Conservation (phyloP, 2,329 filamentous ascomycete genomes). For the Fragosphaeria purpurea region DNA sequence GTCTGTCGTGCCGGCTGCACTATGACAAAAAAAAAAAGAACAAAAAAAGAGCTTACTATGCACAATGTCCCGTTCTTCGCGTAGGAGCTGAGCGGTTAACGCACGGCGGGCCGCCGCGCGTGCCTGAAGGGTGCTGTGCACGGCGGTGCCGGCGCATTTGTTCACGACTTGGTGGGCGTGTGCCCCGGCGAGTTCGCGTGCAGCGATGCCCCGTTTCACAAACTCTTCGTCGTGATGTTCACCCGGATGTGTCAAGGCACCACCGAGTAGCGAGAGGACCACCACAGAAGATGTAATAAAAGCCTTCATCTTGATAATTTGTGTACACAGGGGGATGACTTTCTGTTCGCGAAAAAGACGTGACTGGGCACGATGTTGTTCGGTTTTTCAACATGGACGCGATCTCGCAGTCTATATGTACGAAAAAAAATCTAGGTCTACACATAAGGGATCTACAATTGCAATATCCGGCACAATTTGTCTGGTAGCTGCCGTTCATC, state of each 20-base stretch:
- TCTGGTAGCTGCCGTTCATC: too few species aligned
- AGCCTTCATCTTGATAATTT: too few species aligned
- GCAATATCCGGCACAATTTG: too few species aligned
- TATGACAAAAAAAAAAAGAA: too few species aligned
- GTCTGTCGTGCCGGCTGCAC: too few species aligned
- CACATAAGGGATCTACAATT: too few species aligned
- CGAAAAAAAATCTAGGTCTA: too few species aligned
- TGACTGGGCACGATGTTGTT: too few species aligned
- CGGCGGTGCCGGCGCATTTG: neutral
- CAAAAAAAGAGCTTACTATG: neutral
- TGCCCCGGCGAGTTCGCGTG: neutral
- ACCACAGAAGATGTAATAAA: neutral
- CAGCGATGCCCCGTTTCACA: neutral
- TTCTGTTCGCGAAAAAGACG: too few species aligned
- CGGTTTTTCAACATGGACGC: too few species aligned
- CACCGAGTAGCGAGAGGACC: neutral
- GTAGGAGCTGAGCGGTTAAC: neutral
- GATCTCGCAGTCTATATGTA: too few species aligned
- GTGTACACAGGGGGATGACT: too few species aligned
- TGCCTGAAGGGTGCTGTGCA: neutral
- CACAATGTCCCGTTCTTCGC: conserved; percentile 1
- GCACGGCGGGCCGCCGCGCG: neutral
- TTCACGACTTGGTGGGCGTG: neutral
- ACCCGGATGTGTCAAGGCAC: neutral
- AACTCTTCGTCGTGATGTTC: neutral